Evolutionary conservation across 1,139 yeast species (phyloP).

Genomic region (Yamadazyma diospyri): DNA sequence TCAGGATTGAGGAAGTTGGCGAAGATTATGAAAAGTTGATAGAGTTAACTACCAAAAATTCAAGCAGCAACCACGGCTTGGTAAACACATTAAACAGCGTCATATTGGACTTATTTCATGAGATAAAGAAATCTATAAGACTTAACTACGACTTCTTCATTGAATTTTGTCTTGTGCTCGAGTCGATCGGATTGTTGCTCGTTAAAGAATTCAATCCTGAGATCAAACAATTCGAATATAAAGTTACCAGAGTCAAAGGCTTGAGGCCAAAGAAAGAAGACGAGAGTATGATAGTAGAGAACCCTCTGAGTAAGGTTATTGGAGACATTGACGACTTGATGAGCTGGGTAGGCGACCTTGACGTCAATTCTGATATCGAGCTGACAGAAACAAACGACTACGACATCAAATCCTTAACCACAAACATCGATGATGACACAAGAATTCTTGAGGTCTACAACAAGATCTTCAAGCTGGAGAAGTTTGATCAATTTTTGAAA

Average conservation of each 20-base stretch:
- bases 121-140: conserved; percentile 19
- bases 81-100: conserved; percentile 26
- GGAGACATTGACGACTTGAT: conserved; percentile 25
- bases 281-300: conserved; percentile 16
- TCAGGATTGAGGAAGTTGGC: conserved; percentile 28
- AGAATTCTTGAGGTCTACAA: conserved; percentile 3
- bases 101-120: conserved; percentile 19
- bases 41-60: conserved; percentile 32
- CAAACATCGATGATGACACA: conserved; percentile 11
- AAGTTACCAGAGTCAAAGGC: conserved; percentile 69
- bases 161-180: conserved; percentile 60
- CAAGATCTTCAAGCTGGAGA: conserved; percentile 5
- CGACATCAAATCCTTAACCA: conserved; percentile 15
- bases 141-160: conserved; percentile 27
- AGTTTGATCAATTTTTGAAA: conserved; percentile 25
- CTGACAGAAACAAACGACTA: conserved; percentile 10
- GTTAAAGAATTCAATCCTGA: conserved; percentile 33
- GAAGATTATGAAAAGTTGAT: conserved; percentile 55
- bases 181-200: conserved; percentile 72
- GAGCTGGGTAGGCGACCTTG: conserved; percentile 29
- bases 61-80: conserved; percentile 26
- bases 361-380: conserved; percentile 9
- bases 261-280: conserved; percentile 42
- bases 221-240: conserved; percentile 26
- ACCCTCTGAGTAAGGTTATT: conserved; percentile 29